Percentiles rank a stretch among this genome's conserved stretches.
These are phyloP conservation scores for Gossypium aridum DNA, from an alignment of 441 rosid species.

Conservation along the genomic window DNA sequence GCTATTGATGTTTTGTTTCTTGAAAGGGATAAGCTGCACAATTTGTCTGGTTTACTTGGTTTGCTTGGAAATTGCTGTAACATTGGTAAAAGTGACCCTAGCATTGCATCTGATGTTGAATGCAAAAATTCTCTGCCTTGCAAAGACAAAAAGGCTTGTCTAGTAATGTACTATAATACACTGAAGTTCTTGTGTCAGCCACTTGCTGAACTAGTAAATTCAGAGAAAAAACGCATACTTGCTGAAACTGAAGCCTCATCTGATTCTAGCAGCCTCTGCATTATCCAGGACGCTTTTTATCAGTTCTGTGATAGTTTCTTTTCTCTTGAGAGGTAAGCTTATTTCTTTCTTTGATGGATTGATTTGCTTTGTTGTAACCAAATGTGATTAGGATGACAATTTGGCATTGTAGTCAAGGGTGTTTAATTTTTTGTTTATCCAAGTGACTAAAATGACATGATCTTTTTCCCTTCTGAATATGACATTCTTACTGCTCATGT, in stretches of 20 bases:
- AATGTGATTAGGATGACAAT: background rate
- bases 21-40: constrained; percentile 36
- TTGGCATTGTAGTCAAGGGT: background rate
- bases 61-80: constrained; percentile 37
- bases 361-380: constrained; percentile 11
- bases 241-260: constrained; percentile 36
- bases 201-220: constrained; percentile 62
- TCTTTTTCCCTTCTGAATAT: background rate
- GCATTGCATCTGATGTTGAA: constrained; percentile 15
- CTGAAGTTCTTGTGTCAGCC: constrained; percentile 80
- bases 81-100: constrained; percentile 18
- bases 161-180: constrained; percentile 42
- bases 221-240: constrained; percentile 47
- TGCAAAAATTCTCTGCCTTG: constrained; percentile 21
- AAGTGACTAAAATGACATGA: background rate
- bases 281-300: constrained; percentile 52
- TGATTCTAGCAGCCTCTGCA: constrained; percentile 33
- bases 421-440: constrained; percentile 1
- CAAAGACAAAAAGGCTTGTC: constrained; percentile 31
- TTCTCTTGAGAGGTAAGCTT: constrained; percentile 39
- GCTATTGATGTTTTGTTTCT: constrained; percentile 33
- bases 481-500: background rate
- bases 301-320: constrained; percentile 49
- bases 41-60: constrained; percentile 39
- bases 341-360: constrained; percentile 2